Evolutionary conservation across 2,329 filamentous ascomycete genomes (phyloP), one percentile per base, ranked within the genome.

Genomic region (Amauroascus niger): DNA sequence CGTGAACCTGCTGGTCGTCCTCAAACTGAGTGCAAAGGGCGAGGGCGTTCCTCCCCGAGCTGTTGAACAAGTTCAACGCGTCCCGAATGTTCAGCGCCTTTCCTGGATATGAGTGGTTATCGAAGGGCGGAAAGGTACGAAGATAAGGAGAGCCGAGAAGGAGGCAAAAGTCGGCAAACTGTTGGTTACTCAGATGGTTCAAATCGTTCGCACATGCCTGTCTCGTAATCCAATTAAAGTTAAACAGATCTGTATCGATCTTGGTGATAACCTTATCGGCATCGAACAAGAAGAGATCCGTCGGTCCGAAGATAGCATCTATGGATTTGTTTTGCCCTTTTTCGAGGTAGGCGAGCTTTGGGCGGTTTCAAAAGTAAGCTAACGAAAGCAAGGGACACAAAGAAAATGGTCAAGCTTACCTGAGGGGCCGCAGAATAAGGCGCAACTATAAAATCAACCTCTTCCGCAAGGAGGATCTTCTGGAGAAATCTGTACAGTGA

Each of bases 361-460:
- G 51, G 41, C 39, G 51, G 16, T 41, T 55, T 39, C 56, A n/a
- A 56, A 49, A n/a, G 43, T 20, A 18, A n/a, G 35, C 47, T n/a
- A 30, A 54, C 33, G 35, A 14, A 7, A 2, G 55, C 13, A 48
- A 22, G 20, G 11, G 13, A 24, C 22, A 47, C 2, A n/a, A 14
- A 20, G 20, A 54, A 9, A n/a, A 24, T 3, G 39, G 41, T 24
- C 67, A 75, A n/a, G 14, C 20, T 65, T 71, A 91, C 87, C 81
- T 95, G 88, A 55, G 88, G 87, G 63, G 86, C 84, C 35, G 90
- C 88, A 68, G 86, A 89, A 74, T 88, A 95, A 1, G 91, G 91
- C 11, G 91, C 85, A 43, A 94, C 86, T 46, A 88, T 75, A 64
- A 89, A 95, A 57, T 87, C 79, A 54, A 95, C 74, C 1, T 78